phyloP scores from a whole-genome alignment of 495 filamentous ascomycete genomes.

The Xylaria bambusicola region DNA sequence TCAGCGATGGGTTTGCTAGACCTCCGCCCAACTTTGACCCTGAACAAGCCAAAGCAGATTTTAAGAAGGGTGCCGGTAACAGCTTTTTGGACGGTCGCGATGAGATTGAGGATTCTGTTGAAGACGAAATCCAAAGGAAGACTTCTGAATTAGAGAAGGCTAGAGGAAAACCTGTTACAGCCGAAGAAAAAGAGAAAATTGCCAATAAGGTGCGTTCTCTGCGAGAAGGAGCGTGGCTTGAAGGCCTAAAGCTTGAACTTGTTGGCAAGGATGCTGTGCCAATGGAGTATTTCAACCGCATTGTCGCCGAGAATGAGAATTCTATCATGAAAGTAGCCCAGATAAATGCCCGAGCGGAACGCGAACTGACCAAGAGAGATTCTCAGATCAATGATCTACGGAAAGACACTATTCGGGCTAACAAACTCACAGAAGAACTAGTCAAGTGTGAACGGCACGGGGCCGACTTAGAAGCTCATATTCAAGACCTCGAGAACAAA shows the following conservation, averaged over 20 bases:
- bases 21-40: constrained; percentile 24
- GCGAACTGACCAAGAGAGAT: neutral
- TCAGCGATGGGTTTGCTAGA: constrained; percentile 9
- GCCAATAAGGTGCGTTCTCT: constrained; percentile 10
- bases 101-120: neutral
- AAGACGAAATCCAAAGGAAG: constrained; percentile 11
- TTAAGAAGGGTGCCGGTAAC: neutral
- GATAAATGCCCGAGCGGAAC: neutral
- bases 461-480: neutral
- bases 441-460: neutral
- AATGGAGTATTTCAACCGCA: constrained; percentile 24
- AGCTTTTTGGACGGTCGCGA: neutral
- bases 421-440: neutral
- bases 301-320: constrained; percentile 22
- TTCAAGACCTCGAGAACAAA: neutral
- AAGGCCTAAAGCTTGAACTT: constrained; percentile 16
- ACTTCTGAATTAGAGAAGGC: constrained; percentile 7
- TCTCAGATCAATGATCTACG: neutral
- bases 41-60: neutral
- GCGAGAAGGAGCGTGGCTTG: constrained; percentile 21
- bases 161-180: neutral
- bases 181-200: neutral
- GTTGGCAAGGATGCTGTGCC: constrained; percentile 15
- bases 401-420: neutral
- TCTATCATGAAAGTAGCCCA: constrained; percentile 7